phyloP scores from a whole-genome alignment of 2,329 filamentous ascomycete genomes.

The Monosporascus sp. region DNA sequence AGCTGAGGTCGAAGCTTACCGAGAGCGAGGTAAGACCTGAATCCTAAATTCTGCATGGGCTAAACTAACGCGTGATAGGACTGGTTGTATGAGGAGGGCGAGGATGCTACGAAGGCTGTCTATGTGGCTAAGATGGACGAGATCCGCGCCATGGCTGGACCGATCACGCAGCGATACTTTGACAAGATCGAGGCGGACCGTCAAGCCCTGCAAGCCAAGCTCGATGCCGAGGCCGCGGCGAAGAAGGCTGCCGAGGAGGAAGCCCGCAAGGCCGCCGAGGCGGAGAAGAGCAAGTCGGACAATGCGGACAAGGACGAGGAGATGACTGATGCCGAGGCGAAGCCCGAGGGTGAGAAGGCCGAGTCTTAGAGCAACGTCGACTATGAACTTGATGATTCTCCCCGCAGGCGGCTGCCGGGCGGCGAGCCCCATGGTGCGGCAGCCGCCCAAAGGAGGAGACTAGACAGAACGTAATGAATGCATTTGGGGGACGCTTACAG shows the following conservation, averaged over 20 bases:
- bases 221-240: constrained; percentile 72
- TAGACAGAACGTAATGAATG: too few relatives aligned
- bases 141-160: constrained; percentile 82
- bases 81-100: constrained; percentile 96
- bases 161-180: constrained; percentile 89
- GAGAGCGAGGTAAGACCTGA: constrained; percentile 70
- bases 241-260: constrained; percentile 60
- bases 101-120: constrained; percentile 87
- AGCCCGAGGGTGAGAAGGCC: constrained; percentile 45
- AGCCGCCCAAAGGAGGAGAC: too few relatives aligned
- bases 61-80: constrained; percentile 55
- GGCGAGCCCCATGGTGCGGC: too few relatives aligned
- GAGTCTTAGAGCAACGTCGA: constrained; percentile 17
- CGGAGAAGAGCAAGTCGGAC: constrained; percentile 36
- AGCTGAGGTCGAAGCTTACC: constrained; percentile 77
- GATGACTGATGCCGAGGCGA: constrained; percentile 57
- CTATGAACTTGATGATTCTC: too few relatives aligned
- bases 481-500: too few relatives aligned
- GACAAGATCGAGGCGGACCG: constrained; percentile 90
- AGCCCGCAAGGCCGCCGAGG: constrained; percentile 47
- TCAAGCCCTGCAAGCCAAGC: constrained; percentile 67
- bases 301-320: constrained; percentile 51
- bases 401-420: too few relatives aligned
- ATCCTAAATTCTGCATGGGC: background rate
- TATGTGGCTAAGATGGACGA: constrained; percentile 96